Evolutionary conservation across 805 yeast genomes (phyloP).

Genomic region (Kazachstania viticola): DNA sequence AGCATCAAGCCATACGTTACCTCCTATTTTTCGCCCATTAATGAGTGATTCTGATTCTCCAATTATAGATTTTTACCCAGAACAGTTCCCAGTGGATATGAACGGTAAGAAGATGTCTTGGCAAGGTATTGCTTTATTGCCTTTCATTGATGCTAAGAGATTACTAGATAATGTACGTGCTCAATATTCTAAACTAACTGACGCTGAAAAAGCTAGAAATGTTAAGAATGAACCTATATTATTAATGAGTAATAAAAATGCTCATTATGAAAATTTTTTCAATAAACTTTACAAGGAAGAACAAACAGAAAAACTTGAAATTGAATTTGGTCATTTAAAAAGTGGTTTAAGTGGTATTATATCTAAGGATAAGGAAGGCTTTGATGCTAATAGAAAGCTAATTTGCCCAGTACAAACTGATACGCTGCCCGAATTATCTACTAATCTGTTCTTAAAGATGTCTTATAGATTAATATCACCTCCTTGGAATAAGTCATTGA

Average conservation of each 20-base stretch:
- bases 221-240: constrained; percentile 60
- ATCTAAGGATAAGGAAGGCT: constrained; percentile 25
- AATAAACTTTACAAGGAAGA: constrained; percentile 25
- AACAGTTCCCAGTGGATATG: constrained; percentile 82
- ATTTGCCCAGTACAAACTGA: constrained; percentile 29
- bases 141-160: constrained; percentile 80
- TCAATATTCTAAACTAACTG: constrained; percentile 52
- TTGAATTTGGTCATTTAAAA: constrained; percentile 36
- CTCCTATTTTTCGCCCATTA: constrained; percentile 66
- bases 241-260: constrained; percentile 53
- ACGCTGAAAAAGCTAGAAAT: constrained; percentile 59
- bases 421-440: constrained; percentile 30
- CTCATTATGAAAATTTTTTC: constrained; percentile 28
- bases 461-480: constrained; percentile 43
- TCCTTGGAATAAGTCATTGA: constrained; percentile 58
- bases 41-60: constrained; percentile 75
- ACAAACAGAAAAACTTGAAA: constrained; percentile 9
- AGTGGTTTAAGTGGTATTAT: constrained; percentile 54
- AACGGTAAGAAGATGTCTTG: constrained; percentile 90
- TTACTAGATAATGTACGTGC: constrained; percentile 53
- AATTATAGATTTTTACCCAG: constrained; percentile 85
- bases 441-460: constrained; percentile 32
- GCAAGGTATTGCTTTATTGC: constrained; percentile 87
- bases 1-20: constrained; percentile 78
- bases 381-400: constrained; percentile 20